These are phyloP conservation scores for Lactarius vividus DNA, from an alignment of 768 basidiomycete genomes.

Conservation along the genomic window DNA sequence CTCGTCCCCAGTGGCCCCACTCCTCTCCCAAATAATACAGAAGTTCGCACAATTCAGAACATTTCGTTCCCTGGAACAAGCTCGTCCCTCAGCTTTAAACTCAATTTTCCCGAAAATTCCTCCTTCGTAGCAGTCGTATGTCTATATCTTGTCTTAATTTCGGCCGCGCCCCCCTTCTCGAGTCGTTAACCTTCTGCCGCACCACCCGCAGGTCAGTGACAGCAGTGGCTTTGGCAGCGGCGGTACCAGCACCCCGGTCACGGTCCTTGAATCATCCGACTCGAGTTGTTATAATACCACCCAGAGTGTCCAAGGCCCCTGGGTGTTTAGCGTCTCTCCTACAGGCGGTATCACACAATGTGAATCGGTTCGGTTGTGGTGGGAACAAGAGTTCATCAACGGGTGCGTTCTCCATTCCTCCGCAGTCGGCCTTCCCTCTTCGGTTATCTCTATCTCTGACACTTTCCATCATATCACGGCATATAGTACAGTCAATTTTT, in stretches of 20 bases:
- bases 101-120: slow-evolving; percentile 63
- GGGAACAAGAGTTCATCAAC: slow-evolving; percentile 50
- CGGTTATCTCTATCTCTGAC: neutral
- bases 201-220: slow-evolving; percentile 51
- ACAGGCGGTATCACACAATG: slow-evolving; percentile 67
- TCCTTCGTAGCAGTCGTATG: slow-evolving; percentile 77
- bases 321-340: slow-evolving; percentile 61
- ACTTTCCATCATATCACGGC: neutral
- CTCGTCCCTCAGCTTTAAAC: slow-evolving; percentile 48
- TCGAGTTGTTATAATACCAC: slow-evolving; percentile 58
- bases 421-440: neutral
- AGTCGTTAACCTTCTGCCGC: neutral
- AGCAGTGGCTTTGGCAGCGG: slow-evolving; percentile 62
- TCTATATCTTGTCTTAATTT: slow-evolving; percentile 29
- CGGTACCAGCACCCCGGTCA: slow-evolving; percentile 67
- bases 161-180: neutral
- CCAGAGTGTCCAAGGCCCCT: slow-evolving; percentile 47
- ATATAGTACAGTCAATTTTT: slow-evolving; percentile 54
- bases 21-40: slow-evolving; percentile 57
- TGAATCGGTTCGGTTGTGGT: slow-evolving; percentile 59
- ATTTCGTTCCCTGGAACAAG: slow-evolving; percentile 47
- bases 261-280: slow-evolving; percentile 51
- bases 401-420: slow-evolving; percentile 42
- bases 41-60: slow-evolving; percentile 60
- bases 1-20: slow-evolving; percentile 66